These are phyloP conservation scores for Intubia oerlemansii DNA, from an alignment of 2,329 filamentous ascomycete genomes.

Conservation along the genomic window DNA sequence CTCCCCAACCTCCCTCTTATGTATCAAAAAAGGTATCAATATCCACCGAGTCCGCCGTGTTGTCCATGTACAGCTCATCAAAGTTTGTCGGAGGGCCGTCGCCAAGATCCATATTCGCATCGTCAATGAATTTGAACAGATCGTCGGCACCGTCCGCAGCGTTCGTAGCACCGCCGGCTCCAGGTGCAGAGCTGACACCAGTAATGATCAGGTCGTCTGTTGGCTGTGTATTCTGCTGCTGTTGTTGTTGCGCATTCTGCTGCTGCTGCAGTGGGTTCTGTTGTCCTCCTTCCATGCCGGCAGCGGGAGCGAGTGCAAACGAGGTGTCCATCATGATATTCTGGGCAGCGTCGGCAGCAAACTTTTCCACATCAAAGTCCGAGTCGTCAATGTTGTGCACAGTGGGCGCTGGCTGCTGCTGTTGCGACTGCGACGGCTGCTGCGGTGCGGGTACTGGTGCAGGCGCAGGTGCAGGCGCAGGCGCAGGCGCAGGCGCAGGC, in stretches of 20 bases:
- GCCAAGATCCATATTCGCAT: slow-evolving; percentile 16
- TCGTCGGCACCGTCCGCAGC: too few species aligned
- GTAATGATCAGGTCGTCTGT: too few species aligned
- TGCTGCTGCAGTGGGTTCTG: not conserved
- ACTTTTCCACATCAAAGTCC: slow-evolving; percentile 24
- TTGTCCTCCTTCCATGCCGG: not conserved
- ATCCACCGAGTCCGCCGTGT: slow-evolving; percentile 19
- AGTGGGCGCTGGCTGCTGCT: slow-evolving; percentile 4
- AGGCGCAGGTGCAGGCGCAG: not conserved
- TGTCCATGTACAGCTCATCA: slow-evolving; percentile 27
- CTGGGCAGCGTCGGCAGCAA: slow-evolving; percentile 14
- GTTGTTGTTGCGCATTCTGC: not conserved
- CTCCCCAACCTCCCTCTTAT: too few species aligned
- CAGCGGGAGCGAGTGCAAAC: slow-evolving; percentile 1
- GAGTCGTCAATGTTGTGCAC: slow-evolving; percentile 11
- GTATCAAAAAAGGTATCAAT: slow-evolving; percentile 8
- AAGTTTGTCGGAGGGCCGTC: slow-evolving; percentile 21
- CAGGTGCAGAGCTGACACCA: too few species aligned
- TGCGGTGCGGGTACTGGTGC: not conserved
- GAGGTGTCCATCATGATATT: slow-evolving; percentile 8
- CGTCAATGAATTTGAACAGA: slow-evolving; percentile 23
- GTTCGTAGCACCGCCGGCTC: too few species aligned
- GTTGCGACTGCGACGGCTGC: not conserved
- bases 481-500: not conserved
- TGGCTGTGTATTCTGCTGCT: not conserved